A percentile compares a stretch with the other conserved stretches of the same genome.
Evolutionary conservation across 1,284 basidiomycete species (phyloP).

Genomic region (Malassezia cuniculi): DNA sequence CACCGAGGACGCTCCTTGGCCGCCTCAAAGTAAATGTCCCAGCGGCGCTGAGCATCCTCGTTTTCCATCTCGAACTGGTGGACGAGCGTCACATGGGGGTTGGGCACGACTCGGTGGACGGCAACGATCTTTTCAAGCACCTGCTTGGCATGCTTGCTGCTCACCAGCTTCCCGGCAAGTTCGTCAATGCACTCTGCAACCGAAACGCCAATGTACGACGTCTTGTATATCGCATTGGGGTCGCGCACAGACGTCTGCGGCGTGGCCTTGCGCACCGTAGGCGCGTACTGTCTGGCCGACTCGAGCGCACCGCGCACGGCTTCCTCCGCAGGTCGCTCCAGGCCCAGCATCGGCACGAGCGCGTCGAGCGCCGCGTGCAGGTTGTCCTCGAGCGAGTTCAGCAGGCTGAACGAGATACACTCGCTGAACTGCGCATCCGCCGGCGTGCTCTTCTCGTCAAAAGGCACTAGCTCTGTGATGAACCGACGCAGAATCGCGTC

Average conservation of each 20-base stretch:
- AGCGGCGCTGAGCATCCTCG: conserved; percentile 19
- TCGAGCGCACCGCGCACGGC: conserved; percentile 13
- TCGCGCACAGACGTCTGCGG: conserved; percentile 13
- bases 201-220: conserved; percentile 28
- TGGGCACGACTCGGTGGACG: conserved; percentile 52
- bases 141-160: conserved; percentile 30
- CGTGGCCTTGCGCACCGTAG: conserved; percentile 8
- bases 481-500: conserved; percentile 68
- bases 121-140: too few relatives aligned
- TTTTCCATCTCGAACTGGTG: conserved; percentile 48
- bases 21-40: conserved; percentile 38
- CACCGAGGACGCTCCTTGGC: conserved; percentile 47
- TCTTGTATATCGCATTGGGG: conserved; percentile 2
- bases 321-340: conserved; percentile 11
- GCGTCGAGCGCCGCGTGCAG: conserved; percentile 9
- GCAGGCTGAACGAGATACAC: conserved; percentile 56
- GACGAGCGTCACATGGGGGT: conserved; percentile 74
- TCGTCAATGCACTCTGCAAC: conserved; percentile 5
- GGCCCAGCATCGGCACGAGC: conserved; percentile 13
- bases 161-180: conserved; percentile 11
- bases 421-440: conserved; percentile 53
- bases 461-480: conserved; percentile 55
- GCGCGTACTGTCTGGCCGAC: conserved; percentile 1
- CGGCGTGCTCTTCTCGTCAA: conserved; percentile 47
- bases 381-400: conserved; percentile 44